phyloP scores from a whole-genome alignment of 192 early-diverging fungal genomes.

The Gryganskiella cystojenkinii region DNA sequence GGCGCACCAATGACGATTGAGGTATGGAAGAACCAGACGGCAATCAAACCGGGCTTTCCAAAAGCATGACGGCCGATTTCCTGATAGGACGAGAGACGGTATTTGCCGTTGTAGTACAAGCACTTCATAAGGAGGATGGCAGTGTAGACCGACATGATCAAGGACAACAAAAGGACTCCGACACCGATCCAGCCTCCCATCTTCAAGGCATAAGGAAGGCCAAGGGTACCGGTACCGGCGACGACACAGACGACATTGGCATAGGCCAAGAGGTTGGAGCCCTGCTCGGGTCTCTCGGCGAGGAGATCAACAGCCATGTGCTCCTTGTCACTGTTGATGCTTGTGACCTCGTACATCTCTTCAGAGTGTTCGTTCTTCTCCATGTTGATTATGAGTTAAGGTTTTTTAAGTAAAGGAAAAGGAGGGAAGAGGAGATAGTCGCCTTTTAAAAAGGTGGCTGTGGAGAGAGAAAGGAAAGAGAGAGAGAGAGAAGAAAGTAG shows the following conservation, averaged over 20 bases:
- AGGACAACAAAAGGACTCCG: slow-evolving; percentile 72
- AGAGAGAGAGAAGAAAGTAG: too few relatives aligned
- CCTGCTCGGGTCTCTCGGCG: slow-evolving; percentile 50
- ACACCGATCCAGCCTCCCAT: slow-evolving; percentile 81
- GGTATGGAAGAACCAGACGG: slow-evolving; percentile 70
- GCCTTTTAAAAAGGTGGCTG: too few relatives aligned
- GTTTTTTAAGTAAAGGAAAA: slow-evolving; percentile 4
- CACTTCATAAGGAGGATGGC: slow-evolving; percentile 74
- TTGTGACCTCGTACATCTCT: slow-evolving; percentile 22
- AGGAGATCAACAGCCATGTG: slow-evolving; percentile 20
- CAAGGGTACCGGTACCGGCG: slow-evolving; percentile 82
- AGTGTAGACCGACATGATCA: slow-evolving; percentile 74
- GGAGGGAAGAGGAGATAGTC: background rate
- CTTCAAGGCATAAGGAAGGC: slow-evolving; percentile 82
- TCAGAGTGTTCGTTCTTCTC: slow-evolving; percentile 4
- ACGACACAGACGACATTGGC: slow-evolving; percentile 77
- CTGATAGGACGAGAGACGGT: slow-evolving; percentile 62
- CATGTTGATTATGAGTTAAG: too few relatives aligned
- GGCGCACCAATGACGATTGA: slow-evolving; percentile 73
- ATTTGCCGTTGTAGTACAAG: slow-evolving; percentile 69
- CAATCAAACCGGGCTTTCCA: slow-evolving; percentile 67
- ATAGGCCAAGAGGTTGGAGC: slow-evolving; percentile 64
- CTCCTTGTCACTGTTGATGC: slow-evolving; percentile 27
- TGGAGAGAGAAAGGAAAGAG: too few relatives aligned
- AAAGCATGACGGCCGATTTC: slow-evolving; percentile 77